These are phyloP conservation scores for Pichia sp. DNA, from an alignment of 1,139 yeast species.

Conservation along the genomic window DNA sequence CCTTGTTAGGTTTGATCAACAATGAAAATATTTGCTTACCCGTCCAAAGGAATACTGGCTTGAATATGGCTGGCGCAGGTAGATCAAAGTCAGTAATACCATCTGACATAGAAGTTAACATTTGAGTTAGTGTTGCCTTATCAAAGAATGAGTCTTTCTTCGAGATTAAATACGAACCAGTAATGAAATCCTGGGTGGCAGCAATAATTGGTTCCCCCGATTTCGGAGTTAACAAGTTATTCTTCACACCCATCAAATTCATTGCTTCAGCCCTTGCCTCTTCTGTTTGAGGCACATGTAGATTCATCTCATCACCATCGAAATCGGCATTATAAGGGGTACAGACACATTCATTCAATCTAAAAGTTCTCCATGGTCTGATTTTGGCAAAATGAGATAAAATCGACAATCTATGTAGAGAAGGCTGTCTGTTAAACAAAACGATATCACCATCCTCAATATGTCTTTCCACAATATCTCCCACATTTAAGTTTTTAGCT, in stretches of 20 bases:
- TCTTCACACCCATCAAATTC: conserved; percentile 95
- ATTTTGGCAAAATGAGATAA: conserved; percentile 93
- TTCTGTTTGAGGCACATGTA: conserved; percentile 98
- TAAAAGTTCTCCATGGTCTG: conserved; percentile 96
- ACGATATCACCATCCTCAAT: conserved; percentile 96
- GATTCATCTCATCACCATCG: conserved; percentile 99
- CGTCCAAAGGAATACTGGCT: conserved; percentile 91
- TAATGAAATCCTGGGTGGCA: conserved; percentile 98
- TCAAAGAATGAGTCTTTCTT: conserved; percentile 92
- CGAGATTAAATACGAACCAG: conserved; percentile 89
- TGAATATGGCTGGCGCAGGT: conserved; percentile 91
- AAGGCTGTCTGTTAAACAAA: conserved; percentile 95
- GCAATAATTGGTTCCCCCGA: conserved; percentile 99
- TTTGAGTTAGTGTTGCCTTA: conserved; percentile 75
- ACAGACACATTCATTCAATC: conserved; percentile 98
- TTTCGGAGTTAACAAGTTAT: conserved; percentile 89
- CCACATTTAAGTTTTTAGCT: conserved; percentile 72
- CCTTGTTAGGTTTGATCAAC: conserved; percentile 74
- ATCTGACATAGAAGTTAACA: conserved; percentile 94
- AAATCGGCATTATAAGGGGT: conserved; percentile 99
- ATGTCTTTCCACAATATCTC: conserved; percentile 95
- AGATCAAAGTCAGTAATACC: conserved; percentile 82
- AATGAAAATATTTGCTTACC: conserved; percentile 93
- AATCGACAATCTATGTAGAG: conserved; percentile 90
- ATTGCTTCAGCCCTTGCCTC: conserved; percentile 99